Percentiles rank a stretch among this genome's conserved stretches.
Conservation (phyloP, 1,284 basidiomycete species). For the Tylopilus sp. region DNA sequence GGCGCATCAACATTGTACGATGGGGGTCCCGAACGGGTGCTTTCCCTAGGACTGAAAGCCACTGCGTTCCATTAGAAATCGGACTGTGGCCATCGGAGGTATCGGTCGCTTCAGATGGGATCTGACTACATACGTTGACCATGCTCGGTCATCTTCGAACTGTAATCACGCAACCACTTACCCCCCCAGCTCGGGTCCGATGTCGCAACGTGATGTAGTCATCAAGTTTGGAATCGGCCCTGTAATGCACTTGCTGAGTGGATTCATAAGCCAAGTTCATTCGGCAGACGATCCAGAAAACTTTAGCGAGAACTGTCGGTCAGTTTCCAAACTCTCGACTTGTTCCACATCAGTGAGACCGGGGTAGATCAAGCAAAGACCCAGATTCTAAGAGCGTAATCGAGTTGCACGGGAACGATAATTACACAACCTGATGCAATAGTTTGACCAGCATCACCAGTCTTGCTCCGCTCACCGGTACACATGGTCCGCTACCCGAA, state of each 20-base stretch:
- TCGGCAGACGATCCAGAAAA: not conserved
- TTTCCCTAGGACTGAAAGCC: constrained; percentile 4
- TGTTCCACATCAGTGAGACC: not conserved
- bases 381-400: constrained; percentile 6
- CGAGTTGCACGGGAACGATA: constrained; percentile 13
- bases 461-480: constrained; percentile 46
- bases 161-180: not conserved
- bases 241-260: not conserved
- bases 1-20: constrained; percentile 9
- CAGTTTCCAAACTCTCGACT: not conserved
- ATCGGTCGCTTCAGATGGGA: not conserved
- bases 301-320: not conserved
- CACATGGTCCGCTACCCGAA: constrained; percentile 52
- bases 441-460: constrained; percentile 12
- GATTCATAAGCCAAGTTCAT: constrained; percentile 2
- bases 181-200: not conserved
- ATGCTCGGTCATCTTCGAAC: constrained; percentile 1
- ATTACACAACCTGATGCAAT: constrained; percentile 23
- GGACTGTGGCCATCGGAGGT: constrained; percentile 1
- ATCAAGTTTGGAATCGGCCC: not conserved
- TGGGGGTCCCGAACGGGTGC: not conserved
- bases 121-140: not conserved
- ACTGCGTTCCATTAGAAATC: constrained; percentile 5
- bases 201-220: not conserved
- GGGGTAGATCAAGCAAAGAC: constrained; percentile 1